These are phyloP conservation scores for Acanthamoeba triangularis DNA, from an alignment of 208 protist genomes.

Conservation along the genomic window DNA sequence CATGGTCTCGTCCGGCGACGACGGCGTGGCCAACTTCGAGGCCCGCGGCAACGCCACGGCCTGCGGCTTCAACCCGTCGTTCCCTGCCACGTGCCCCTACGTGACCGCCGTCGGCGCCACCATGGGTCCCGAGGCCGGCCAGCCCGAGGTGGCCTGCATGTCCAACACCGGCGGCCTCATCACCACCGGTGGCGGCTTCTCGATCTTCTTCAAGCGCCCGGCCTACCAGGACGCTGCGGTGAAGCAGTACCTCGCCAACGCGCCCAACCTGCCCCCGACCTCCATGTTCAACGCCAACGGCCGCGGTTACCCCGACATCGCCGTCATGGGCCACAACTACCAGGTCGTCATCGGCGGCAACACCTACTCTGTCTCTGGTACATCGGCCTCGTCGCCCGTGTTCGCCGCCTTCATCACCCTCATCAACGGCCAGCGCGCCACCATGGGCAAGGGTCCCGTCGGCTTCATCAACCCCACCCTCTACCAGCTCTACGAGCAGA, in stretches of 20 bases:
- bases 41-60: constrained; percentile 37
- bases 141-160: constrained; percentile 79
- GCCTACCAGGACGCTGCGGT: constrained; percentile 80
- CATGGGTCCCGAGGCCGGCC: constrained; percentile 73
- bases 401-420: constrained; percentile 83
- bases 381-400: constrained; percentile 83
- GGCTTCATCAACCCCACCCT: constrained; percentile 86
- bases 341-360: constrained; percentile 71
- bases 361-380: constrained; percentile 70
- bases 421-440: constrained; percentile 71
- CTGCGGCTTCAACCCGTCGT: constrained; percentile 82
- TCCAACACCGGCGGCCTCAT: constrained; percentile 82
- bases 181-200: constrained; percentile 88
- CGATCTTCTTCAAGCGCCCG: constrained; percentile 57
- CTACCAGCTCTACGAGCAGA: constrained; percentile 54
- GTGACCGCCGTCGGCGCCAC: constrained; percentile 86
- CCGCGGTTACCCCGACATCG: constrained; percentile 86
- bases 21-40: constrained; percentile 79
- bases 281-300: constrained; percentile 74
- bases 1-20: constrained; percentile 81
- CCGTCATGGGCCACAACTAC: constrained; percentile 84
- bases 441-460: constrained; percentile 56
- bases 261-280: constrained; percentile 67
- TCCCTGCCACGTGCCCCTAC: constrained; percentile 84
- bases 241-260: constrained; percentile 60